These are phyloP conservation scores for Eutypella sp. DNA, from an alignment of 2,329 filamentous ascomycete species.

Conservation along the genomic window DNA sequence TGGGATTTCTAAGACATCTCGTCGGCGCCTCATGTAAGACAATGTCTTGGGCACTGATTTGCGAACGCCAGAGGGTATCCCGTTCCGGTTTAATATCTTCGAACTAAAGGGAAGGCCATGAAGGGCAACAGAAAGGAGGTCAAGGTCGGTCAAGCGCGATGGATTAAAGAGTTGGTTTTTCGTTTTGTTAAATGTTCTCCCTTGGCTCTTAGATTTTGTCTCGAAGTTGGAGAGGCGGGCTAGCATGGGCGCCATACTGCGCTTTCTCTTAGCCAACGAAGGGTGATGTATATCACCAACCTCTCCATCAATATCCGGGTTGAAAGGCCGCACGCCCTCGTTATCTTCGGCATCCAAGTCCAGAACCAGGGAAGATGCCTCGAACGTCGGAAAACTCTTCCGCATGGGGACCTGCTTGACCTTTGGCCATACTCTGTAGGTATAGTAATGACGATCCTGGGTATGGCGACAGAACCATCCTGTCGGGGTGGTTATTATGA, in stretches of 20 bases:
- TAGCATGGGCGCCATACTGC: conserved; percentile 26
- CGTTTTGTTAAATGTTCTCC: conserved; percentile 9
- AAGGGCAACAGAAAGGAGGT: conserved; percentile 38
- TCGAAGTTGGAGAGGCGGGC: conserved; percentile 27
- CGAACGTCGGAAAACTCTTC: conserved; percentile 13
- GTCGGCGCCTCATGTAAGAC: conserved; percentile 23
- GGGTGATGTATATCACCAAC: not conserved
- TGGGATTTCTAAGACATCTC: conserved; percentile 5
- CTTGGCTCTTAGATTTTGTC: conserved; percentile 10
- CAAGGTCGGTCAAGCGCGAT: conserved; percentile 38
- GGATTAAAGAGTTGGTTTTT: conserved; percentile 14
- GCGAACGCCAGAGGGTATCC: conserved; percentile 18
- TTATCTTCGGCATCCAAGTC: conserved; percentile 48
- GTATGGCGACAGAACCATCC: not conserved
- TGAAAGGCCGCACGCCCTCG: conserved; percentile 36
- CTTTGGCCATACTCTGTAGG: conserved; percentile 1
- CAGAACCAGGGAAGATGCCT: conserved; percentile 39
- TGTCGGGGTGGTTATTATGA: not conserved
- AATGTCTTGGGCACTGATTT: conserved; percentile 12
- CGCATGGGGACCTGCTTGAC: conserved; percentile 9
- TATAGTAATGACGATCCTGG: conserved; percentile 6
- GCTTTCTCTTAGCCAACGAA: conserved; percentile 9
- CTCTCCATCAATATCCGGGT: conserved; percentile 30
- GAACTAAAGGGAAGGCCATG: conserved; percentile 1
- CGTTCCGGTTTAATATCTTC: conserved; percentile 19